phyloP scores from a whole-genome alignment of 441 rosid genomes.

The Monsonia emarginata region DNA sequence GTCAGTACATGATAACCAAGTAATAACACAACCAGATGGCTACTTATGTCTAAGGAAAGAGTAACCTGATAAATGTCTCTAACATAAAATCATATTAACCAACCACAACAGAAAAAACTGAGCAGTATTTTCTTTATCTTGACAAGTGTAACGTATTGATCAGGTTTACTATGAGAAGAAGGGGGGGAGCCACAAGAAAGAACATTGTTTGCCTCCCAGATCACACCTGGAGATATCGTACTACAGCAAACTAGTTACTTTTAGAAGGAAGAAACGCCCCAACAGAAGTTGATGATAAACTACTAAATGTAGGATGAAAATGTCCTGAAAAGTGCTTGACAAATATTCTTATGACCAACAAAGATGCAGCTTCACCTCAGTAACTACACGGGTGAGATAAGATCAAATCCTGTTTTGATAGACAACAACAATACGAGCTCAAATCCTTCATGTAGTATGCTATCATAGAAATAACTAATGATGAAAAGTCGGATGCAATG shows the following conservation, averaged over 20 bases:
- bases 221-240: background rate
- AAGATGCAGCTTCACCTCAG: background rate
- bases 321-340: background rate
- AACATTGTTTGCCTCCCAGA: background rate
- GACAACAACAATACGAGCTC: background rate
- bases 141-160: background rate
- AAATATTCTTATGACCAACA: background rate
- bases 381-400: background rate
- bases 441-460: background rate
- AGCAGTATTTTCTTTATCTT: background rate
- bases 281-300: background rate
- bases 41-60: background rate
- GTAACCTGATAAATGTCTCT: background rate
- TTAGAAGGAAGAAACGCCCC: background rate
- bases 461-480: background rate
- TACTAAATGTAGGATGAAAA: background rate
- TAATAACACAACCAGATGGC: background rate
- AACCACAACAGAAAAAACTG: background rate
- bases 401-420: background rate
- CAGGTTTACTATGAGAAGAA: background rate
- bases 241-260: background rate
- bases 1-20: background rate
- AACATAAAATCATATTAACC: background rate
- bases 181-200: background rate
- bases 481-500: background rate